phyloP scores from a whole-genome alignment of 148 eudicot genomes.

The Heliosperma pusillum region DNA sequence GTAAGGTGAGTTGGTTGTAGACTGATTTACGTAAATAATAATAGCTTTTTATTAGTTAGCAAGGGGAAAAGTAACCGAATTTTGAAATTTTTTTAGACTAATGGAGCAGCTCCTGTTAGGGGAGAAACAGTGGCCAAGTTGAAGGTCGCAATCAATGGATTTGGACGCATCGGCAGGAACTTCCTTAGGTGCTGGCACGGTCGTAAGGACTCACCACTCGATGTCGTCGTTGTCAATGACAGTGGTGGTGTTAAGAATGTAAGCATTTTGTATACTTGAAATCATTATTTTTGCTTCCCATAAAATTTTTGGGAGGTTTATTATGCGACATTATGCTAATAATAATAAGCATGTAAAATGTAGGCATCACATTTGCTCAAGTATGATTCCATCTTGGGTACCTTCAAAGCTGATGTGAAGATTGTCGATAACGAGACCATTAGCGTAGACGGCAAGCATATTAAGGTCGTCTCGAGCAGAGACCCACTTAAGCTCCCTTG shows the following conservation, averaged over 20 bases:
- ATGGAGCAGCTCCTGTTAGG: slow-evolving; percentile 58
- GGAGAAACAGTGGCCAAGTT: slow-evolving; percentile 72
- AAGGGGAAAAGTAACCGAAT: too few relatives aligned
- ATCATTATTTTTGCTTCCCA: not conserved
- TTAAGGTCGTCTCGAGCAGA: slow-evolving; percentile 91
- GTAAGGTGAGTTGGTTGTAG: not conserved
- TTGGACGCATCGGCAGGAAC: slow-evolving; percentile 99
- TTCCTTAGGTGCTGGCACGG: slow-evolving; percentile 99
- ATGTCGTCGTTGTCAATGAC: slow-evolving; percentile 90
- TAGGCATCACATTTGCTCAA: slow-evolving; percentile 98
- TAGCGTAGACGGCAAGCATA: slow-evolving; percentile 83
- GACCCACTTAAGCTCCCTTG: slow-evolving; percentile 97
- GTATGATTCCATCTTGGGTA: slow-evolving; percentile 91
- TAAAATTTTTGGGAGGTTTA: not conserved
- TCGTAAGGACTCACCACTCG: slow-evolving; percentile 86
- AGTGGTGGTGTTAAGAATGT: slow-evolving; percentile 98
- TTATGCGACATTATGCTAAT: not conserved
- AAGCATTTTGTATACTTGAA: slow-evolving; percentile 21
- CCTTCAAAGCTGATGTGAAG: slow-evolving; percentile 94
- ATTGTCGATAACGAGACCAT: slow-evolving; percentile 82
- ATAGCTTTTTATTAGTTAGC: too few relatives aligned
- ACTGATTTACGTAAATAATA: not conserved
- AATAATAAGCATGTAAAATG: not conserved
- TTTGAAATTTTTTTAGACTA: slow-evolving; percentile 29
- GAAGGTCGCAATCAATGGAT: slow-evolving; percentile 99